Base-by-base conservation (phyloP, 2,329 filamentous ascomycete species). In the Madurella fahalii region DNA sequence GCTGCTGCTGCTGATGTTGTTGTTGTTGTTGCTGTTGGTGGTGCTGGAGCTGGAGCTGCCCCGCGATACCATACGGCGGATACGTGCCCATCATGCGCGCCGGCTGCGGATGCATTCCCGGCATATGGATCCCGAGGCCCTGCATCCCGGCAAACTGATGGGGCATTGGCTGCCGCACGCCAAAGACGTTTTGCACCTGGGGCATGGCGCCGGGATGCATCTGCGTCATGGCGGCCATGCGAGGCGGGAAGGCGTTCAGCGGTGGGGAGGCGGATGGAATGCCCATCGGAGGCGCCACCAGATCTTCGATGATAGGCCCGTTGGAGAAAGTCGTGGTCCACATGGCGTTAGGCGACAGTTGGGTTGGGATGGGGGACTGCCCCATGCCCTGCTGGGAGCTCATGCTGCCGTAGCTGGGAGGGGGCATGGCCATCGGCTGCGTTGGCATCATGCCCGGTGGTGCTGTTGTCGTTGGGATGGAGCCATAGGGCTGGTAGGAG, bases 231-330 rank as follows among this genome's bases (percentile, higher is more conserved):
- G 40, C 5, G 25, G 25, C 25, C 52, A 51, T 50, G 42, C 50
- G 48, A 13, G 20, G 54, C 13, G 46, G 49, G 32, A 53, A 32
- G 30, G 39, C 43, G 43, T 50, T 48, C 42, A 53, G 53, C 34
- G 49, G 54, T 13, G 57, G 52, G 1, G 57, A 50, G 11, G 20
- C 31, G 9, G 44, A 12, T 11, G 42, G 51, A 2, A 56, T 32
- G 18, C 50, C 44, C 39, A 57, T 51, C 4, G 45, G 58, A 5
- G 58, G 58, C 1, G 55, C 55, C 31, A 55, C 56, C 16, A 60
- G 58, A 15, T 60, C 58, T n/a, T 60, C 58, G 48, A 60, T 60
- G 47, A 60, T 60, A 25, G 58, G 55, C 17, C 58, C 58, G 47
- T 57, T 57, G 54, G 58, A 34, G 31, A 60, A 60, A 47, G 48